Evolutionary conservation across 2,329 filamentous ascomycete genomes (phyloP).

Genomic region (Whalleya microplaca): DNA sequence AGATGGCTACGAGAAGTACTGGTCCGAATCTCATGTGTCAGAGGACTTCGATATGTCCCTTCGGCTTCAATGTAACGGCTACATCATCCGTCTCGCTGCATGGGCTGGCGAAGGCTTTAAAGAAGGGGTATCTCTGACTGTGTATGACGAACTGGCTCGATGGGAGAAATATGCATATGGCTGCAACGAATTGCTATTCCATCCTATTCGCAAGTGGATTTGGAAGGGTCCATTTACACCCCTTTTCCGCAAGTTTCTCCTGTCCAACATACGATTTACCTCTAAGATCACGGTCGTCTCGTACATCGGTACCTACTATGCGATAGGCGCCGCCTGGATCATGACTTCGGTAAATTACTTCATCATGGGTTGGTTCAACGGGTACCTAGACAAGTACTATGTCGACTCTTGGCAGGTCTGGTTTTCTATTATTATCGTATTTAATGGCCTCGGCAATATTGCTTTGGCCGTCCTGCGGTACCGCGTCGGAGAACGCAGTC

Average conservation of each 20-base stretch:
- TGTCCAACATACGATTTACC: constrained; percentile 63
- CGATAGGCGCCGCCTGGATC: constrained; percentile 69
- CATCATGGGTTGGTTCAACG: constrained; percentile 72
- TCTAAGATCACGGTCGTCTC: constrained; percentile 74
- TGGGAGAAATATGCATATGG: constrained; percentile 78
- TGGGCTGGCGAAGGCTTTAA: constrained; percentile 74
- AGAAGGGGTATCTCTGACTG: constrained; percentile 73
- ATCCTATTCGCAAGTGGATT: constrained; percentile 66
- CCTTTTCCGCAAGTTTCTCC: constrained; percentile 64
- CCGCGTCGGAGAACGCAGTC: constrained; percentile 65
- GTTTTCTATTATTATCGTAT: constrained; percentile 80
- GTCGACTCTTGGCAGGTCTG: constrained; percentile 75
- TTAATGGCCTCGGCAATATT: constrained; percentile 75
- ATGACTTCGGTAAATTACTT: constrained; percentile 73
- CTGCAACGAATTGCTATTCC: constrained; percentile 72
- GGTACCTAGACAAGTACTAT: constrained; percentile 68
- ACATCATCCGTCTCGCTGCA: constrained; percentile 68
- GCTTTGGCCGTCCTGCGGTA: constrained; percentile 75
- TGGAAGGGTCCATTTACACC: constrained; percentile 66
- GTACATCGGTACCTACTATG: constrained; percentile 64
- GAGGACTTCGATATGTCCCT: constrained; percentile 80
- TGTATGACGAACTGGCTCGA: constrained; percentile 72
- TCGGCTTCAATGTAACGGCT: constrained; percentile 70
- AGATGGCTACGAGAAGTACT: constrained; percentile 67
- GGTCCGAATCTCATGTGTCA: constrained; percentile 76